Base-by-base conservation (phyloP, 225 moss, liverwort and hornwort genomes). In the Ulota crispa region DNA sequence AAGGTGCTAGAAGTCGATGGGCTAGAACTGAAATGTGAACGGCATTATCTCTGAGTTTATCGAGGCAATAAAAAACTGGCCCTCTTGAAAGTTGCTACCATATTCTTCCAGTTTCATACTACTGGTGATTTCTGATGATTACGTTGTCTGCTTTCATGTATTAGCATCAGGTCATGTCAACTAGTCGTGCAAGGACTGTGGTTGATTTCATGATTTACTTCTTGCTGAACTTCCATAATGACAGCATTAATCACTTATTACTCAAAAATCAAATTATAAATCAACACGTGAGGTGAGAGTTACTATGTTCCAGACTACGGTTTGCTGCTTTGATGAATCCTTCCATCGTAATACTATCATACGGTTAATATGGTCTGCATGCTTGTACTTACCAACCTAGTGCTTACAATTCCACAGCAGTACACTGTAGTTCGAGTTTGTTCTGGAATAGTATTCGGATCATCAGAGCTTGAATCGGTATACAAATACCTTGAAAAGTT, bases 41-140 rank as follows among this genome's bases (percentile, higher is more conserved):
- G 30, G 66, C 64, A 59, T 67, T 63, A 50, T 68, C 45, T 83
- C 31, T 72, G 84, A 84, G 30, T 74, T 73, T 68, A 23, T 68
- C 53, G 69, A 79, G 57, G 74, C 67, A 79, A 84, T 80, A 80
- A 84, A 79, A 45, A 64, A 50, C 14, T 41, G 69, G 14, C 37
- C 3, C 6, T 28, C 54, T 80, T 75, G 65, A 79, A 79, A 61
- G 52, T 73, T 80, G 68, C 61, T 45, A 41, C 54, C 10, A 15
- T 43, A 10, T 10, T 42, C 57, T 42, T 73, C 73, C 56, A 27
- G 34, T 28, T 68, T 39, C 62, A 26, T 34, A 52, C 14, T 67
- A 34, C 56, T 64, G 8, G 39, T 24, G 31, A 28, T 30, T 60
- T 21, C 34, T 61, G 47, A 77, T 41, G 64, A 28, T 28, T 39